Percentiles rank a stretch among this genome's conserved stretches.
Conservation (phyloP, 371 early-diverging fungal species). For the Mucor saturninus region DNA sequence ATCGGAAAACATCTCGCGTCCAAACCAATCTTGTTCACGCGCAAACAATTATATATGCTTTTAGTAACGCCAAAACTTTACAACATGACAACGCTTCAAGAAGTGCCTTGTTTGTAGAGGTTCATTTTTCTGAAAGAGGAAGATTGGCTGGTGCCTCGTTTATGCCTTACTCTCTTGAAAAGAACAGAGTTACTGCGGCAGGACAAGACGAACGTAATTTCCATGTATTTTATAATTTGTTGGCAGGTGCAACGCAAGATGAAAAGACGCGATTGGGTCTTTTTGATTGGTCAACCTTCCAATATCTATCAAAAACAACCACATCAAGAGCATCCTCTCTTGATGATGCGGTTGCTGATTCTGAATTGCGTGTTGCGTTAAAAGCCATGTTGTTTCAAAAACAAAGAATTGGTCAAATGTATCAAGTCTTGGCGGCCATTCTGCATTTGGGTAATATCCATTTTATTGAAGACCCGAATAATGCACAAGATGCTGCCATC, state of each 20-base stretch:
- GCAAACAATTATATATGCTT: conserved; percentile 75
- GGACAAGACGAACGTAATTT: conserved; percentile 83
- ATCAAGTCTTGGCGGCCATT: conserved; percentile 86
- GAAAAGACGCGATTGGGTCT: conserved; percentile 25
- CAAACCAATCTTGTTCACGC: conserved; percentile 73
- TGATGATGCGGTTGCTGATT: conserved; percentile 66
- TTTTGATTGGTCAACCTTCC: conserved; percentile 33
- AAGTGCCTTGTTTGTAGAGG: conserved; percentile 82
- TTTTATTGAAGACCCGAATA: conserved; percentile 70
- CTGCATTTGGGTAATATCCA: conserved; percentile 88
- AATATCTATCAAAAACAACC: conserved; percentile 44
- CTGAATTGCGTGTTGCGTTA: conserved; percentile 74
- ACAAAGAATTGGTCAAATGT: conserved; percentile 78
- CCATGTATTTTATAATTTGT: conserved; percentile 89
- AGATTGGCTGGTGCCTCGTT: conserved; percentile 85
- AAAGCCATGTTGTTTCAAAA: conserved; percentile 80
- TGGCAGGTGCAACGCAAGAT: conserved; percentile 45
- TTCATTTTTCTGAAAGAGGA: conserved; percentile 87
- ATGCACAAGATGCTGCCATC: conserved; percentile 70
- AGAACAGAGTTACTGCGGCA: conserved; percentile 66
- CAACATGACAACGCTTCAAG: conserved; percentile 84
- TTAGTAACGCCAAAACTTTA: conserved; percentile 81
- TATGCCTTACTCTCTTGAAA: conserved; percentile 87
- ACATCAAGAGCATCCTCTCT: conserved; percentile 40
- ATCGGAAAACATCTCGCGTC: conserved; percentile 79